Evolutionary conservation across 202 grass and related monocot genomes (phyloP), one percentile per base, ranked within the genome.

Genomic region (Saccharum hybrid): DNA sequence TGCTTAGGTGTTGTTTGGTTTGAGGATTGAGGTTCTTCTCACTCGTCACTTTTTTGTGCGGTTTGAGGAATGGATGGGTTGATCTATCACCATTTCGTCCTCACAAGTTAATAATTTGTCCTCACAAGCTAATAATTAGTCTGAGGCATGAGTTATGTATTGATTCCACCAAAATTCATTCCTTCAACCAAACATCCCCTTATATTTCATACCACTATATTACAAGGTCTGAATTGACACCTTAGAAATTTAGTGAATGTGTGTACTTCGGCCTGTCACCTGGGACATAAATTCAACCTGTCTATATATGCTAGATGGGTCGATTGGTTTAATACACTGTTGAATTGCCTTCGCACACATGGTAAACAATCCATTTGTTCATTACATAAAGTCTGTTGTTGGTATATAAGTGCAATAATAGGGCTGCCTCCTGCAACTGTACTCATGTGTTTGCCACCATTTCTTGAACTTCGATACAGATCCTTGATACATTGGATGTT

Each of bases 401-500:
- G 23, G 2, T 71, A 38, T 56, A 30, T 28, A 37, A 34, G 41
- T 81, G 22, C 71, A 45, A 76, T 8, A 33, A 21, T 54, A 65
- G 19, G 38, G n/a, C 70, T 77, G 1, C 54, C 30, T 52, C 1
- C 7, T 45, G 18, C 34, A 11, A 22, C 30, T 70, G 7, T 0
- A 70, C 33, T 79, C 30, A 81, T 10, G 28, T 56, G 1, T 70
- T 31, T 65, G 15, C 19, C 18, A 76, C 19, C 31, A 8, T 88
- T 88, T 66, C 52, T 54, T 65, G 13, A 68, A 74, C 66, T 49
- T 81, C 9, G 31, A 10, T 71, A 46, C 60, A 96, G 96, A 73
- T 89, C 31, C 88, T 98, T 59, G 91, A 96, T 79, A 94, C 87
- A 7, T 81, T 98, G 78, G 93, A 95, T 79, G 96, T 86, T 0